phyloP scores from a whole-genome alignment of 768 basidiomycete species.

The Hygrophorus russula region DNA sequence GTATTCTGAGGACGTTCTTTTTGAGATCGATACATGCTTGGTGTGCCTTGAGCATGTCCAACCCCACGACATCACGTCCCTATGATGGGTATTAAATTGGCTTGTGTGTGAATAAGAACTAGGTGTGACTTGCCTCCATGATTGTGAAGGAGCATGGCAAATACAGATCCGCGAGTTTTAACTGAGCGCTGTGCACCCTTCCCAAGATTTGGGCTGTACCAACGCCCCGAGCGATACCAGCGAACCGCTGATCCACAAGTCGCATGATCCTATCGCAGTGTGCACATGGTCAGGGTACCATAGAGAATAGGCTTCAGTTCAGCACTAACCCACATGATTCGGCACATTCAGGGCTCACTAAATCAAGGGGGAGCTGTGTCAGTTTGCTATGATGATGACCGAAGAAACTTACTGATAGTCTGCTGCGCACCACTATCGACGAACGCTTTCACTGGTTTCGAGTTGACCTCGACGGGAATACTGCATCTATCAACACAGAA shows the following conservation, averaged over 20 bases:
- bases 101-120: not conserved
- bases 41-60: slow-evolving; percentile 99
- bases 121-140: slow-evolving; percentile 59
- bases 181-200: slow-evolving; percentile 85
- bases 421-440: slow-evolving; percentile 97
- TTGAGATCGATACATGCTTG: slow-evolving; percentile 93
- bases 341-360: slow-evolving; percentile 88
- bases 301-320: not conserved
- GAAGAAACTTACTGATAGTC: slow-evolving; percentile 71
- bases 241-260: slow-evolving; percentile 75
- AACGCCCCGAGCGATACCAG: slow-evolving; percentile 87
- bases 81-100: slow-evolving; percentile 16
- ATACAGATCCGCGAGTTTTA: slow-evolving; percentile 75
- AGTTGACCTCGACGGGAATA: slow-evolving; percentile 89
- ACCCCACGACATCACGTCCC: slow-evolving; percentile 89
- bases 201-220: slow-evolving; percentile 93
- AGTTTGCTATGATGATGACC: not conserved
- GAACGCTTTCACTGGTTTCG: slow-evolving; percentile 84
- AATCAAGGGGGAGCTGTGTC: not conserved
- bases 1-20: slow-evolving; percentile 85
- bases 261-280: slow-evolving; percentile 68
- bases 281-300: slow-evolving; percentile 1
- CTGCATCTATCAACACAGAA: slow-evolving; percentile 23
- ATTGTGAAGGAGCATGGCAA: slow-evolving; percentile 90
- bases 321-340: slow-evolving; percentile 73